Percentiles rank a stretch among this genome's conserved stretches.
Evolutionary conservation across 192 early-diverging fungal genomes (phyloP).

Genomic region (Coemansia sp.): DNA sequence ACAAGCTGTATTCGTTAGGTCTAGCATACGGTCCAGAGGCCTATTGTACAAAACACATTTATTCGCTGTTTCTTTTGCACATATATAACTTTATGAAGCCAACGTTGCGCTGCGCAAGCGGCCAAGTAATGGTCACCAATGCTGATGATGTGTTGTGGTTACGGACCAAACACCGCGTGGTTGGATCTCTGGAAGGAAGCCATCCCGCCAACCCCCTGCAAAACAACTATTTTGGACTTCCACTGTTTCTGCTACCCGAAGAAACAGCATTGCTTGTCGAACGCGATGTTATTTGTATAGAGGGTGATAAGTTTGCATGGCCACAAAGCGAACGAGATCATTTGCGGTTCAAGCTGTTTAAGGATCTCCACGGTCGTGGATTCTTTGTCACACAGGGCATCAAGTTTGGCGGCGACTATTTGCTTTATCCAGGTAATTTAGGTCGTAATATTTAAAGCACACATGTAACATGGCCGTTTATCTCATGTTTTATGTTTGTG

Average conservation of each 20-base stretch:
- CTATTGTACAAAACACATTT: too few species aligned
- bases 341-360: conserved; percentile 57
- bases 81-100: conserved; percentile 2
- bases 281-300: conserved; percentile 15
- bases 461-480: not conserved
- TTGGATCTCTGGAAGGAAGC: conserved; percentile 69
- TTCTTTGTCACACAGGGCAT: conserved; percentile 71
- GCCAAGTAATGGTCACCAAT: conserved; percentile 24
- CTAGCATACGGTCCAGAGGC: too few species aligned
- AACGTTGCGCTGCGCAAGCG: conserved; percentile 8
- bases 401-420: conserved; percentile 87
- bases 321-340: conserved; percentile 39
- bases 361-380: conserved; percentile 61
- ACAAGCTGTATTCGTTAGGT: too few species aligned
- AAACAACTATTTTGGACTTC: conserved; percentile 74
- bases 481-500: not conserved
- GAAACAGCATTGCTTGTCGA: conserved; percentile 62
- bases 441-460: not conserved
- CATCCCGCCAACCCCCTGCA: conserved; percentile 71
- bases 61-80: too few species aligned
- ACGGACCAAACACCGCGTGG: conserved; percentile 59
- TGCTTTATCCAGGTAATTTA: conserved; percentile 64
- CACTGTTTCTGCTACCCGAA: conserved; percentile 71
- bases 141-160: conserved; percentile 45
- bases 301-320: conserved; percentile 38